Evolutionary conservation across 1,139 yeast genomes (phyloP), one percentile per base, ranked within the genome.

Genomic region (Debaryomyces subglobosus): DNA sequence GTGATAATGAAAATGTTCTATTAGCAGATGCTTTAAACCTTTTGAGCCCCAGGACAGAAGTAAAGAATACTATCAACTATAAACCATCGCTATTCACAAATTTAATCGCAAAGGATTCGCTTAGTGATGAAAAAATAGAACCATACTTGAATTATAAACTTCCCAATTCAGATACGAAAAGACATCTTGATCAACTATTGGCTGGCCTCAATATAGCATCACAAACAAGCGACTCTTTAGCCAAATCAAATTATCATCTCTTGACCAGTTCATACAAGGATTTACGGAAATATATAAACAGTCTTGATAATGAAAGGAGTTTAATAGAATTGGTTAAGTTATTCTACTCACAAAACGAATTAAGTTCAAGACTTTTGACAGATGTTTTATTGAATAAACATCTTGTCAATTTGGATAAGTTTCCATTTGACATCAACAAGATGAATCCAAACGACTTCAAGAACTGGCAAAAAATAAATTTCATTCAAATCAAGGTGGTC

Each of bases 11-110:
- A 32, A 61, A 65, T 38, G 63, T 67, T 12, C 50, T 65, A 12
- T 56, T 72, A 34, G 76, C 76, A 1, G 74, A 70, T 47, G 78
- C 78, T 0, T 60, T 74, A 45, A 74, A 72, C 49, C 63, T 74
- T n/a, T 63, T 74, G 30, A 63, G 72, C 12, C 72, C 65, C 18
- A 18, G 46, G 15, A 32, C 52, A 6, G 51, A 49, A 27, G 45
- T 45, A 3, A 49, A 48, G 40, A 48, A 47, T 16, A 40, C 32
- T 2, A 44, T 45, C 18, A 50, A 47, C 20, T 72, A 59, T 54
- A 69, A 64, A 45, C 80, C 80, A 6, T 72, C 78, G 13, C 54
- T 75, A n/a, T 55, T 71, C 15, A 52, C 62, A 24, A 67, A 67
- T 35, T 62, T 70, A 39, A 63, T 71, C 9, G 69, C 64, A 2